These are phyloP conservation scores for Diutina siamensis DNA, from an alignment of 1,139 yeast species.

Conservation along the genomic window DNA sequence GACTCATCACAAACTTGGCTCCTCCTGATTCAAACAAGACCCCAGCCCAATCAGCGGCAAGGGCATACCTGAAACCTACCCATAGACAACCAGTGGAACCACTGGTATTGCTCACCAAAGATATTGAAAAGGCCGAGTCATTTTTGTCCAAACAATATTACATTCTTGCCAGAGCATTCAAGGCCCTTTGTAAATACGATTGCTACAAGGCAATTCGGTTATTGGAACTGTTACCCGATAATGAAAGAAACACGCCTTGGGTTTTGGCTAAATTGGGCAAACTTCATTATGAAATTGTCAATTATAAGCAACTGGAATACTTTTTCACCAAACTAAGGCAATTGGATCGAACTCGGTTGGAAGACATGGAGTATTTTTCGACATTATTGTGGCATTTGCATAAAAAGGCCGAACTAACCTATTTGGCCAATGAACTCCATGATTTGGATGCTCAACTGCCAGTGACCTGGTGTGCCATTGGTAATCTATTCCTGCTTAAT, in stretches of 20 bases:
- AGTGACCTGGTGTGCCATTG: constrained; percentile 87
- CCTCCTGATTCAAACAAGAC: not conserved
- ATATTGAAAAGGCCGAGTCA: constrained; percentile 31
- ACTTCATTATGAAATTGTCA: constrained; percentile 77
- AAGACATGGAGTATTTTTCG: constrained; percentile 86
- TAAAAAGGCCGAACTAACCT: constrained; percentile 69
- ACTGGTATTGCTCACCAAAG: constrained; percentile 13
- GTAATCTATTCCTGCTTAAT: constrained; percentile 75
- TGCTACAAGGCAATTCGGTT: constrained; percentile 71
- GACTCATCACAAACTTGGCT: not conserved
- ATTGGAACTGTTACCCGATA: constrained; percentile 49
- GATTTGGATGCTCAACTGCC: constrained; percentile 57
- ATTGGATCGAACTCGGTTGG: constrained; percentile 67
- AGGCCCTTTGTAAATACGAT: constrained; percentile 58
- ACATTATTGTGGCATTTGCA: constrained; percentile 90
- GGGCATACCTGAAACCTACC: not conserved
- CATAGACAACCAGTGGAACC: not conserved
- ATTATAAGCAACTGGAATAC: constrained; percentile 64
- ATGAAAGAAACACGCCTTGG: constrained; percentile 73
- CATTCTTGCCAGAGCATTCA: constrained; percentile 53
- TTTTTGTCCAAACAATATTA: constrained; percentile 43
- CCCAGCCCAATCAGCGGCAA: not conserved
- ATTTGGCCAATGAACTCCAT: constrained; percentile 69
- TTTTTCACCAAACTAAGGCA: constrained; percentile 53
- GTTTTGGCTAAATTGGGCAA: constrained; percentile 72